Conservation (phyloP, 305 asterid species). For the Ilex paraguariensis region DNA sequence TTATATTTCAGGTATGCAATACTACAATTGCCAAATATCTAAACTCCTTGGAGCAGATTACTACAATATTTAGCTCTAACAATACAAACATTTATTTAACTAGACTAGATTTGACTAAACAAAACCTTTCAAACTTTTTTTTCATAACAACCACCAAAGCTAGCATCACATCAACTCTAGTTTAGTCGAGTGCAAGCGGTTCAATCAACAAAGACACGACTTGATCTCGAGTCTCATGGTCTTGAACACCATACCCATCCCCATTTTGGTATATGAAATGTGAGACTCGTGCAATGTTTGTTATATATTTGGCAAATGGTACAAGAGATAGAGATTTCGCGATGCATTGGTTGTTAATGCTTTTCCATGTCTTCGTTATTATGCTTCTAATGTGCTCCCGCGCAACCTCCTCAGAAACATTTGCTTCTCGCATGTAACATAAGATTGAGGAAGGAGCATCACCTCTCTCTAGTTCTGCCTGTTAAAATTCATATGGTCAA, state of each 20-base stretch:
- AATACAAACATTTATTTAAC: too few species aligned
- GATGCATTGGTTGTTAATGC: slow-evolving; percentile 27
- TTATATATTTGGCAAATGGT: slow-evolving; percentile 18
- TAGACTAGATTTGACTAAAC: too few species aligned
- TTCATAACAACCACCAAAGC: too few species aligned
- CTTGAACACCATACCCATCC: slow-evolving; percentile 57
- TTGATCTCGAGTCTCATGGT: slow-evolving; percentile 30
- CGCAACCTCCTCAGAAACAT: slow-evolving; percentile 39
- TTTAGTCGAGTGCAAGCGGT: slow-evolving; percentile 22
- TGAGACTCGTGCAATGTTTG: slow-evolving; percentile 41
- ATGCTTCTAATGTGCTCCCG: slow-evolving; percentile 29
- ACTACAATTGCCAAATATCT: too few species aligned
- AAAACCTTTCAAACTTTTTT: too few species aligned
- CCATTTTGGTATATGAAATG: slow-evolving; percentile 50
- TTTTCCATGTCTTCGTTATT: slow-evolving; percentile 32
- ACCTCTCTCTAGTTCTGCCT: slow-evolving; percentile 64
- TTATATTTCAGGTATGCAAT: too few species aligned
- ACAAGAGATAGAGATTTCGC: slow-evolving; percentile 1
- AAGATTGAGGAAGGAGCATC: slow-evolving; percentile 56
- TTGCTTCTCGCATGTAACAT: slow-evolving; percentile 56
- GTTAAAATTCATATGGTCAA: neutral
- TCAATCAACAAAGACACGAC: slow-evolving; percentile 44
- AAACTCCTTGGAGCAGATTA: too few species aligned
- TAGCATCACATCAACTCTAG: too few species aligned
- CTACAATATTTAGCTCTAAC: too few species aligned